A percentile compares a stretch with the other conserved stretches of the same genome.
Conservation (phyloP, 2,329 filamentous ascomycete species). For the Colletotrichum tamarilloi region DNA sequence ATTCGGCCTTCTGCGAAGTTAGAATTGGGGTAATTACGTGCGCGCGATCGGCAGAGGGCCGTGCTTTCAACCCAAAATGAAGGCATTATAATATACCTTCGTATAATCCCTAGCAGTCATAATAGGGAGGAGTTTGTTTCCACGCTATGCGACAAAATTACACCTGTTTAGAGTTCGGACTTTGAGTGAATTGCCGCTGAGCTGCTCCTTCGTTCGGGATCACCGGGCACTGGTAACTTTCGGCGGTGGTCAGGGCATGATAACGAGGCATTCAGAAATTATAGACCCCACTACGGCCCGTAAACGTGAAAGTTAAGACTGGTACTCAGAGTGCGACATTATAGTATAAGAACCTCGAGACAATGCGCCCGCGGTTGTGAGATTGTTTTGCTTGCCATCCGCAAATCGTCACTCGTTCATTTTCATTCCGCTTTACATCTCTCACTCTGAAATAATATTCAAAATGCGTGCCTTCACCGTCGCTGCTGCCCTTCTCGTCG, state of each 20-base stretch:
- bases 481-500: constrained; percentile 11
- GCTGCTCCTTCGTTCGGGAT: neutral
- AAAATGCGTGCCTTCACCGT: constrained; percentile 15
- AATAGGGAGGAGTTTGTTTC: neutral
- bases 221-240: neutral
- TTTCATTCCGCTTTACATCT: neutral
- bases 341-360: constrained; percentile 12
- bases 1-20: neutral
- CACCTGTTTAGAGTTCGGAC: neutral
- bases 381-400: neutral
- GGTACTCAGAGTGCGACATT: neutral
- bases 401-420: neutral
- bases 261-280: neutral
- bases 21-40: too few relatives aligned
- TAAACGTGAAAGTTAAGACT: neutral
- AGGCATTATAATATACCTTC: neutral
- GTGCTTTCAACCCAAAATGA: neutral
- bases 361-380: too few relatives aligned
- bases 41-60: too few relatives aligned
- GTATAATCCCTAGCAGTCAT: neutral
- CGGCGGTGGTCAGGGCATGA: neutral
- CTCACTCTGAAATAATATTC: neutral
- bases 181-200: neutral
- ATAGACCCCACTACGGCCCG: neutral
- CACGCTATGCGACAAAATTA: neutral